Evolutionary conservation across 176 grass and related monocot genomes (phyloP).

Genomic region (Juncus inflexus): DNA sequence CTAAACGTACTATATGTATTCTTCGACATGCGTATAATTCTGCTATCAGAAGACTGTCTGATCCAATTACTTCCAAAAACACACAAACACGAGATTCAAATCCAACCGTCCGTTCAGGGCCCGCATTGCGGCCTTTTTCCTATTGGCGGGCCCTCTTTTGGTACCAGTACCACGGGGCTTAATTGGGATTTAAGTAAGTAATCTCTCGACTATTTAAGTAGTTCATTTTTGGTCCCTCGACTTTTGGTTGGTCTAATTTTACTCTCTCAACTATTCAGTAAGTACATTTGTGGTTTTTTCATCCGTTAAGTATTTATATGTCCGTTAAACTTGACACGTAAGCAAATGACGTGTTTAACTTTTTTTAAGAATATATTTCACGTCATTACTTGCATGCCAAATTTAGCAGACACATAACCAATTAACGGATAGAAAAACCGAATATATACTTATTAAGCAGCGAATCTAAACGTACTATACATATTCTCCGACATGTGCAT

Average conservation of each 20-base stretch:
- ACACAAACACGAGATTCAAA: conserved; percentile 58
- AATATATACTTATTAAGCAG: no score
- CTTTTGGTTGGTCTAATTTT: no score
- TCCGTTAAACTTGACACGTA: no score
- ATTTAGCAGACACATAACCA: no score
- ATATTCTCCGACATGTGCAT: conserved; percentile 61
- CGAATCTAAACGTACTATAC: conserved; percentile 63
- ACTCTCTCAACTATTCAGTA: no score
- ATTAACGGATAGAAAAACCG: no score
- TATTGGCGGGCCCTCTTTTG: conserved; percentile 50
- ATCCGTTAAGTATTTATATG: no score
- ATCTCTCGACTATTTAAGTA: conserved; percentile 26
- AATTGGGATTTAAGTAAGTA: conserved; percentile 64
- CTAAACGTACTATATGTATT: conserved; percentile 59
- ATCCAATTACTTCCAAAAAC: conserved; percentile 59
- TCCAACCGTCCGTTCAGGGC: conserved; percentile 51
- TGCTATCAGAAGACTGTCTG: conserved; percentile 73
- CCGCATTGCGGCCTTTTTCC: conserved; percentile 62
- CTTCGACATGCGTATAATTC: conserved; percentile 57
- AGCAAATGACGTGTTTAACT: no score
- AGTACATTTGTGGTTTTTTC: no score
- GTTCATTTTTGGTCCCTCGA: no score
- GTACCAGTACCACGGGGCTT: conserved; percentile 59
- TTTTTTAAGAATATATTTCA: no score
- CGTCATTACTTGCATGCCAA: no score